Conservation (phyloP, 139 green algal genomes). For the Nannochloris sp. region DNA sequence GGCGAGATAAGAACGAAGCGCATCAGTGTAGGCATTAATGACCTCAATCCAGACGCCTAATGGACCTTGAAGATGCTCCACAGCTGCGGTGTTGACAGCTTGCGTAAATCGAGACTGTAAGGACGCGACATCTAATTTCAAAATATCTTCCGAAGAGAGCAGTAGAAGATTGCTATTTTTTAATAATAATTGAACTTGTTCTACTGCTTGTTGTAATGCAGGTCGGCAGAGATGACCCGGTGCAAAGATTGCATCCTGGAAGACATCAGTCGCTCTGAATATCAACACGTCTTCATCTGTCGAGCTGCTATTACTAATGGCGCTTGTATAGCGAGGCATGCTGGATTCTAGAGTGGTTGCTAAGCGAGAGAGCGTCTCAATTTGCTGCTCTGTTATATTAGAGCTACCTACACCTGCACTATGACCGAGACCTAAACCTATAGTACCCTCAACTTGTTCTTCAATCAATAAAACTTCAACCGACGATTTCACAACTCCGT, state of each 20-base stretch:
- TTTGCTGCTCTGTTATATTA: no score
- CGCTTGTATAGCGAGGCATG: no score
- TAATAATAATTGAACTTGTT: not conserved
- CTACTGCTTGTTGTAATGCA: slow-evolving; percentile 5
- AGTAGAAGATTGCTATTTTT: not conserved
- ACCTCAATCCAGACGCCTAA: not conserved
- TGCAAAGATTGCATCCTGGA: not conserved
- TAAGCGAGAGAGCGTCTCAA: no score
- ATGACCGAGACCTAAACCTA: no score
- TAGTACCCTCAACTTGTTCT: slow-evolving; percentile 8
- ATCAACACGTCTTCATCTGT: no score
- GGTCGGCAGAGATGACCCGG: slow-evolving; percentile 13
- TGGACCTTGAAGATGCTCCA: not conserved
- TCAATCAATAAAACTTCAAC: slow-evolving; percentile 18
- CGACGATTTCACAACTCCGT: not conserved
- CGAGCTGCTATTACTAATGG: no score
- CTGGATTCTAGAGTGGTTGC: no score
- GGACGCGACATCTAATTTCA: not conserved
- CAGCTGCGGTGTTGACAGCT: not conserved
- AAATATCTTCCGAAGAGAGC: slow-evolving; percentile 6
- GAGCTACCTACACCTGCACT: no score
- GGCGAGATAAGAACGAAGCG: not conserved
- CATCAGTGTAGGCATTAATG: not conserved
- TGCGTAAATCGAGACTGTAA: slow-evolving; percentile 1
- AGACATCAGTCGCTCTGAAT: not conserved